These are phyloP conservation scores for Exophiala sp. DNA, from an alignment of 2,329 filamentous ascomycete genomes.

Conservation along the genomic window DNA sequence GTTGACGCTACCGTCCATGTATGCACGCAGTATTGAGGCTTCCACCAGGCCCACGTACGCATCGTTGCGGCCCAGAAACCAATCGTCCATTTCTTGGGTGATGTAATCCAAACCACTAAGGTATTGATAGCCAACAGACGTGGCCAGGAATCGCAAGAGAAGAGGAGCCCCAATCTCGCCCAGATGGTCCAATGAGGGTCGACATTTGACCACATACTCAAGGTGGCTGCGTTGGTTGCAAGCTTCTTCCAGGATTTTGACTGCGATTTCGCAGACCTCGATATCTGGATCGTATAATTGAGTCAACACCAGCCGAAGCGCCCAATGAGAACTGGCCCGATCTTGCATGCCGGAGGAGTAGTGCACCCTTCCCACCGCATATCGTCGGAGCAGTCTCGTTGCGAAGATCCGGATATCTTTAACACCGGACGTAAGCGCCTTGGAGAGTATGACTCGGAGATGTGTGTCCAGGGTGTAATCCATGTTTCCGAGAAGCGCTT, in stretches of 20 bases:
- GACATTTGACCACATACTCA: conserved; percentile 94
- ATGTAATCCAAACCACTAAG: conserved; percentile 96
- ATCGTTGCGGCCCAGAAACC: conserved; percentile 96
- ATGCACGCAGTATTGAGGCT: conserved; percentile 85
- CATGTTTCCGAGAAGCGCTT: conserved; percentile 81
- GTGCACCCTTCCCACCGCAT: conserved; percentile 62
- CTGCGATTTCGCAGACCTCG: conserved; percentile 90
- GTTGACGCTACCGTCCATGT: conserved; percentile 52
- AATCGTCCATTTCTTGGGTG: conserved; percentile 99
- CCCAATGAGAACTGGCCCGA: conserved; percentile 80
- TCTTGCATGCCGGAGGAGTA: conserved; percentile 33
- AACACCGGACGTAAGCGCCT: conserved; percentile 84
- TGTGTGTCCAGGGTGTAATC: conserved; percentile 89
- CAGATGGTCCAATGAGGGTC: conserved; percentile 88
- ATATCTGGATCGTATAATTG: conserved; percentile 97
- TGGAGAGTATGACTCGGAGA: conserved; percentile 85
- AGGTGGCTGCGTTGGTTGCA: conserved; percentile 89
- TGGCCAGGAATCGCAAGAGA: conserved; percentile 86
- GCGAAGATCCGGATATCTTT: conserved; percentile 89
- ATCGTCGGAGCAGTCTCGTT: conserved; percentile 81
- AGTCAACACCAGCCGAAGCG: conserved; percentile 93
- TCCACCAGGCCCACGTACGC: conserved; percentile 93
- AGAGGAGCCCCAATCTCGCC: conserved; percentile 95
- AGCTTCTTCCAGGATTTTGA: conserved; percentile 95
- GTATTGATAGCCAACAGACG: conserved; percentile 96